A percentile compares a stretch with the other conserved stretches of the same genome.
Evolutionary conservation across 2,329 filamentous ascomycete species (phyloP).

Genomic region (Diaporthe ampelina): DNA sequence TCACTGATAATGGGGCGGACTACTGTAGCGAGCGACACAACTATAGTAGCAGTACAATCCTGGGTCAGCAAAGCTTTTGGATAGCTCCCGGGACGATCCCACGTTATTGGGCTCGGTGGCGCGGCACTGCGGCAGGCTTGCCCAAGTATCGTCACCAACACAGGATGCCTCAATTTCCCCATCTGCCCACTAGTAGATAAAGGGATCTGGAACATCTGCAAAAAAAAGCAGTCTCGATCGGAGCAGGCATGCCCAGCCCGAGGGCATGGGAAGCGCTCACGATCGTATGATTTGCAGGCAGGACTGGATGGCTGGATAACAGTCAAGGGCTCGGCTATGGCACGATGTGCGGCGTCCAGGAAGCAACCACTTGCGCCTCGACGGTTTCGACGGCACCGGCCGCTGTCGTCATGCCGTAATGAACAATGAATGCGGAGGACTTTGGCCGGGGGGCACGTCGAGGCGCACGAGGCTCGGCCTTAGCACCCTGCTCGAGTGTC

Average conservation of each 20-base stretch:
- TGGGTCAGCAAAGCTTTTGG: conserved; percentile 4
- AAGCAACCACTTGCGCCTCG: neutral
- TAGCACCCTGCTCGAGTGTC: conserved; percentile 16
- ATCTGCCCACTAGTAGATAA: conserved; percentile 19
- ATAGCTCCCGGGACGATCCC: conserved; percentile 30
- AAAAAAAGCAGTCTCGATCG: conserved; percentile 17
- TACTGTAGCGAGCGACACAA: neutral
- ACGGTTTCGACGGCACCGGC: conserved; percentile 15
- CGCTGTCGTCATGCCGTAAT: conserved; percentile 27
- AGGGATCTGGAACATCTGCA: conserved; percentile 10
- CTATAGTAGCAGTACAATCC: neutral
- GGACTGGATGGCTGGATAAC: neutral
- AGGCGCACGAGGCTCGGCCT: conserved; percentile 26
- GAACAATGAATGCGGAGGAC: neutral
- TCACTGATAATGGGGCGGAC: neutral
- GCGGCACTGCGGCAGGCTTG: conserved; percentile 21
- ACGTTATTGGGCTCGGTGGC: conserved; percentile 20
- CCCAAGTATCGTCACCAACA: conserved; percentile 8
- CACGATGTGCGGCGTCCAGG: neutral
- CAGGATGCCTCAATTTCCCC: conserved; percentile 21
- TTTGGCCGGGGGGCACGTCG: neutral
- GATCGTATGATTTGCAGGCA: conserved; percentile 21
- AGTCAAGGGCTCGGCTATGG: conserved; percentile 1
- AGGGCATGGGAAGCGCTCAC: conserved; percentile 2
- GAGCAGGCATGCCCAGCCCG: neutral